Evolutionary conservation across 2,329 filamentous ascomycete species (phyloP).

Genomic region (Albifimbria verrucaria): DNA sequence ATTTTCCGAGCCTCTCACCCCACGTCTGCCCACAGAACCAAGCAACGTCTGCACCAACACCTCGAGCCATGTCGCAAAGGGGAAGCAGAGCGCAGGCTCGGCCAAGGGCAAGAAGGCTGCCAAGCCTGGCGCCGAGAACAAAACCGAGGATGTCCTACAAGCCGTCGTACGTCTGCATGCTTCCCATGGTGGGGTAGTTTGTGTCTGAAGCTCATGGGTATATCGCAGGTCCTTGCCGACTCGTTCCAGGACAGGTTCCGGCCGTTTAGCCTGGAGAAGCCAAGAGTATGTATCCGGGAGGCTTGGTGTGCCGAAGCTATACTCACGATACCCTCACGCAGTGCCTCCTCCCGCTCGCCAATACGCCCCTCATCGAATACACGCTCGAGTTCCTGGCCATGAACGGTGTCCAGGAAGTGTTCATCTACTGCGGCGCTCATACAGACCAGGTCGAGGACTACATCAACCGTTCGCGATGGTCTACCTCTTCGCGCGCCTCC

Average conservation of each 20-base stretch:
- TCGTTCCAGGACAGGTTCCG: slow-evolving; percentile 90
- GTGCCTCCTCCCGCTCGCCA: slow-evolving; percentile 91
- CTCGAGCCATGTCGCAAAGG: slow-evolving; percentile 42
- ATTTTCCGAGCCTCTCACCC: slow-evolving; percentile 8
- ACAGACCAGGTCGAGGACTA: slow-evolving; percentile 85
- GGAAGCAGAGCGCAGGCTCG: slow-evolving; percentile 33
- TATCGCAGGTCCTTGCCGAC: slow-evolving; percentile 75
- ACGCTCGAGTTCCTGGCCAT: slow-evolving; percentile 94
- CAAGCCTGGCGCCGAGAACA: slow-evolving; percentile 49
- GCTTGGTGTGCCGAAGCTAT: no score
- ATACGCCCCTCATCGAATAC: slow-evolving; percentile 94
- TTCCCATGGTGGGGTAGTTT: slow-evolving; percentile 22
- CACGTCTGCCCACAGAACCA: slow-evolving; percentile 12
- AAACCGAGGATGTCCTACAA: slow-evolving; percentile 57
- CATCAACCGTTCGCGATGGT: slow-evolving; percentile 73
- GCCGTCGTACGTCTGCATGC: slow-evolving; percentile 44
- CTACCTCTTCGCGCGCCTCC: slow-evolving; percentile 49
- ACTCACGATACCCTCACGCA: slow-evolving; percentile 32
- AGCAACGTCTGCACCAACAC: slow-evolving; percentile 7
- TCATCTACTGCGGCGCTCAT: slow-evolving; percentile 86
- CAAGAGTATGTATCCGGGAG: slow-evolving; percentile 63
- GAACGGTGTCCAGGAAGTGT: slow-evolving; percentile 92
- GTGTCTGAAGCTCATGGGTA: slow-evolving; percentile 14
- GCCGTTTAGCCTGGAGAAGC: slow-evolving; percentile 84
- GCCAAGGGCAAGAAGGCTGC: slow-evolving; percentile 51